A percentile compares a stretch with the other conserved stretches of the same genome.
Conservation (phyloP, 306 rosid genomes). For the Hippophae gyantsensis region DNA sequence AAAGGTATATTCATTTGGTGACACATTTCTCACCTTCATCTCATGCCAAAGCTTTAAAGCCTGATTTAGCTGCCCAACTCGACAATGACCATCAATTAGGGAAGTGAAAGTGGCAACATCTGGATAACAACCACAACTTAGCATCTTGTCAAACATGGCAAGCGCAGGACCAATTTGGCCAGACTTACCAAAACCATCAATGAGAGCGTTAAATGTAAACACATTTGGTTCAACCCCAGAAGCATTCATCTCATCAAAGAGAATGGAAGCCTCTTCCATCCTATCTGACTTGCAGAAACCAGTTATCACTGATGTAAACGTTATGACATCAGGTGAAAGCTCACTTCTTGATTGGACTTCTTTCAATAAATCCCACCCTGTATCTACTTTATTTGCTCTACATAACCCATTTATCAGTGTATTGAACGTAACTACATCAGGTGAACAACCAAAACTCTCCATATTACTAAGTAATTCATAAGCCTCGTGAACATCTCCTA, state of each 20-base stretch:
- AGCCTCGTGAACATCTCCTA: slow-evolving; percentile 42
- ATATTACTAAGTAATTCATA: slow-evolving; percentile 49
- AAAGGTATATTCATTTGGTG: slow-evolving; percentile 54
- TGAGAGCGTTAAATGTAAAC: slow-evolving; percentile 53
- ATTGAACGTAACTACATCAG: slow-evolving; percentile 59
- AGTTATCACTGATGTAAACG: slow-evolving; percentile 60
- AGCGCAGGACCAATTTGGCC: slow-evolving; percentile 54
- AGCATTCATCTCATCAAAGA: slow-evolving; percentile 52
- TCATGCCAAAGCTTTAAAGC: slow-evolving; percentile 63
- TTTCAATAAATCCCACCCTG: slow-evolving; percentile 40
- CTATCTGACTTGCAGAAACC: slow-evolving; percentile 62
- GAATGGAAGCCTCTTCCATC: slow-evolving; percentile 46
- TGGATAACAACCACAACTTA: slow-evolving; percentile 37
- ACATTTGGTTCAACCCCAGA: slow-evolving; percentile 45
- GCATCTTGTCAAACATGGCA: slow-evolving; percentile 45
- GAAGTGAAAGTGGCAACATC: slow-evolving; percentile 70
- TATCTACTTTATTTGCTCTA: slow-evolving; percentile 43
- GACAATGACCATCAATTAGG: slow-evolving; percentile 62
- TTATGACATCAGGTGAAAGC: slow-evolving; percentile 44
- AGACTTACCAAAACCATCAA: slow-evolving; percentile 62
- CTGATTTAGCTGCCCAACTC: slow-evolving; percentile 40
- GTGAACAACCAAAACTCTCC: slow-evolving; percentile 54
- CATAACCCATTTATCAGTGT: slow-evolving; percentile 73
- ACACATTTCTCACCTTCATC: slow-evolving; percentile 44
- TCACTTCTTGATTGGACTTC: slow-evolving; percentile 30